These are phyloP conservation scores for Trebouxia sp. DNA, from an alignment of 139 green algal species.

Conservation along the genomic window DNA sequence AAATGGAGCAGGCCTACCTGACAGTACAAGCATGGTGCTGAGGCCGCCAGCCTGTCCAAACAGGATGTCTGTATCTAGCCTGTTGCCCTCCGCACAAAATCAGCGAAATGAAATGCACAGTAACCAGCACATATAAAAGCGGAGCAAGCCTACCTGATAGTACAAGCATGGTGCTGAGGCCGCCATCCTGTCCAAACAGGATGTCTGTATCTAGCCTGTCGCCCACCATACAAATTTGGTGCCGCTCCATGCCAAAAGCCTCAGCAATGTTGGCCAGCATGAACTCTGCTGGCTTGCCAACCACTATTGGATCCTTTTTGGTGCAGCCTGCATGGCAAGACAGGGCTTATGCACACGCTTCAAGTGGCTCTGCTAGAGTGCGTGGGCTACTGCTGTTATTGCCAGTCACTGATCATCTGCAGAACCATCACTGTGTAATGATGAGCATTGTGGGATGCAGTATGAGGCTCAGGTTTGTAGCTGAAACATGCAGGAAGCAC, in stretches of 20 bases:
- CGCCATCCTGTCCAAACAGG: slow-evolving; percentile 96
- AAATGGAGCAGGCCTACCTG: slow-evolving; percentile 49
- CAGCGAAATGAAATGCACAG: slow-evolving; percentile 49
- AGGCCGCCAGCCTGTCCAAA: slow-evolving; percentile 96
- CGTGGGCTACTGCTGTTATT: too few relatives aligned
- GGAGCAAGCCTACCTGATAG: slow-evolving; percentile 58
- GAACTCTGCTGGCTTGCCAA: slow-evolving; percentile 95
- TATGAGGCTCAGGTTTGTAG: too few relatives aligned
- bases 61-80: slow-evolving; percentile 98
- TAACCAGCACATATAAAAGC: slow-evolving; percentile 74
- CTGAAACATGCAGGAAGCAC: too few relatives aligned
- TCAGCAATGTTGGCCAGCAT: slow-evolving; percentile 96
- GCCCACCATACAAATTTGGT: slow-evolving; percentile 99
- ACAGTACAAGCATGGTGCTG: slow-evolving; percentile 86
- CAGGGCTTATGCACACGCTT: too few relatives aligned
- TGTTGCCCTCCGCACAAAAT: slow-evolving; percentile 45
- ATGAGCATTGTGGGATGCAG: too few relatives aligned
- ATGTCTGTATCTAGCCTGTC: slow-evolving; percentile 99
- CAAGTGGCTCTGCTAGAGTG: too few relatives aligned
- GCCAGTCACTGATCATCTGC: too few relatives aligned
- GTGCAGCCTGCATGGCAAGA: slow-evolving; percentile 84
- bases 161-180: slow-evolving; percentile 87
- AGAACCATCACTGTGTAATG: too few relatives aligned
- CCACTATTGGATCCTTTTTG: slow-evolving; percentile 90
- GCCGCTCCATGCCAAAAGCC: slow-evolving; percentile 63